phyloP scores from a whole-genome alignment of 768 basidiomycete species.

The Tylopilus vinaceipallidus region DNA sequence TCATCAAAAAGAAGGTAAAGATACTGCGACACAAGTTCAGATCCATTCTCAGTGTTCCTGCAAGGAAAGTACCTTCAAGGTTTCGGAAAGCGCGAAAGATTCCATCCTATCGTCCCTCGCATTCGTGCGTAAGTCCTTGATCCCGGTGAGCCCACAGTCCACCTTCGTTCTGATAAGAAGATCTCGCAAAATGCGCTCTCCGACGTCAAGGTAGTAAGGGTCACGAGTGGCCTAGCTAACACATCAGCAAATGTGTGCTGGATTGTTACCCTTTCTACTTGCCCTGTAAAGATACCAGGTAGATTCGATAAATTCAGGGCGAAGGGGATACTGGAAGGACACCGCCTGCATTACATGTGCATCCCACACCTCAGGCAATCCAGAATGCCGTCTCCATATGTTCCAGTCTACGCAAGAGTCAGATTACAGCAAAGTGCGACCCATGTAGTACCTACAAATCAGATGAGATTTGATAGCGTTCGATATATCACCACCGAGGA shows the following conservation, averaged over 20 bases:
- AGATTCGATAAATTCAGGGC: slow-evolving; percentile 93
- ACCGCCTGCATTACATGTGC: slow-evolving; percentile 70
- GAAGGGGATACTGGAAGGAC: slow-evolving; percentile 74
- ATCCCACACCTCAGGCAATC: slow-evolving; percentile 91
- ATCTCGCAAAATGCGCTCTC: slow-evolving; percentile 79
- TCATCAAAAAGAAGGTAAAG: slow-evolving; percentile 92
- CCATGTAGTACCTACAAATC: slow-evolving; percentile 54
- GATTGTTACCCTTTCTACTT: slow-evolving; percentile 21
- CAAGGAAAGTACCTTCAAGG: slow-evolving; percentile 63
- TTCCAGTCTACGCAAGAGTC: slow-evolving; percentile 69
- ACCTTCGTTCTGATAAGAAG: slow-evolving; percentile 73
- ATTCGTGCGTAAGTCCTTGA: slow-evolving; percentile 76
- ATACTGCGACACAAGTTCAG: slow-evolving; percentile 53
- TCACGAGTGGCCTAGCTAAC: slow-evolving; percentile 80
- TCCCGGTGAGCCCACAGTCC: slow-evolving; percentile 80
- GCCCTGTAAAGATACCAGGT: slow-evolving; percentile 95
- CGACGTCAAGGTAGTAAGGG: slow-evolving; percentile 89
- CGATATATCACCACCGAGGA: slow-evolving; percentile 80
- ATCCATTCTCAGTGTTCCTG: background rate
- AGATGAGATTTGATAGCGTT: slow-evolving; percentile 92
- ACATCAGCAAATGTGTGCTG: background rate
- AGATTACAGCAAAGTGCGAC: background rate
- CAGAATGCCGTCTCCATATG: slow-evolving; percentile 83
- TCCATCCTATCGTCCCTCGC: slow-evolving; percentile 94
- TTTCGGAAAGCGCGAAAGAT: slow-evolving; percentile 92